These are phyloP conservation scores for Pseudocercospora ulei DNA, from an alignment of 2,329 filamentous ascomycete species.

Conservation along the genomic window DNA sequence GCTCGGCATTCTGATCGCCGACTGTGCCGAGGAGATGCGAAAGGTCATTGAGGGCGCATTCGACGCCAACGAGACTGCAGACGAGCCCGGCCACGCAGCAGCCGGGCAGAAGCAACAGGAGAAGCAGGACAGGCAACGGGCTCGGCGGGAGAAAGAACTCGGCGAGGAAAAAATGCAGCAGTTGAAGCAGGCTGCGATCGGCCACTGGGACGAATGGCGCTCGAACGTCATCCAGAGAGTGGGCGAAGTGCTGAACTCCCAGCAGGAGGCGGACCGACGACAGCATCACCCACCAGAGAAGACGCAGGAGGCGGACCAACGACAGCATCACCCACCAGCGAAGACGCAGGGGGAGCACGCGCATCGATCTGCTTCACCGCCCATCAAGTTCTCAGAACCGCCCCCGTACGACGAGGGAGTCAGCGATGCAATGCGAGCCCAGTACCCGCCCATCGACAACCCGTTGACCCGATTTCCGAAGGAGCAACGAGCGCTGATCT, in stretches of 20 bases:
- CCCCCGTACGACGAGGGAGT: constrained; percentile 30
- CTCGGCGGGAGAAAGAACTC: constrained; percentile 43
- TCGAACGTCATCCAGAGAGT: constrained; percentile 59
- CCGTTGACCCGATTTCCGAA: constrained; percentile 33
- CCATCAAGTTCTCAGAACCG: constrained; percentile 22
- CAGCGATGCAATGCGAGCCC: constrained; percentile 25
- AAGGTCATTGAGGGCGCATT: constrained; percentile 40
- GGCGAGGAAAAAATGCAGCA: constrained; percentile 48
- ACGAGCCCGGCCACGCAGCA: constrained; percentile 22
- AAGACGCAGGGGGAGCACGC: constrained; percentile 12
- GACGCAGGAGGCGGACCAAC: neutral
- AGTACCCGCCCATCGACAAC: constrained; percentile 36
- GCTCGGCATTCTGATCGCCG: constrained; percentile 41
- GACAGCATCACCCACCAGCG: too few species aligned
- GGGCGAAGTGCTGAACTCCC: constrained; percentile 51
- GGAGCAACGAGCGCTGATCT: constrained; percentile 32
- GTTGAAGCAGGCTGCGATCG: constrained; percentile 58
- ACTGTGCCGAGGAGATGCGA: constrained; percentile 41
- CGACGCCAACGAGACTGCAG: constrained; percentile 33
- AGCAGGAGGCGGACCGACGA: constrained; percentile 30
- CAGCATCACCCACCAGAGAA: constrained; percentile 20
- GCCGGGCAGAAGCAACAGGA: constrained; percentile 18
- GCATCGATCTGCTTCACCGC: constrained; percentile 13
- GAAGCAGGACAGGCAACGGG: constrained; percentile 30
- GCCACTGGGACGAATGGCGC: constrained; percentile 74